These are phyloP conservation scores for Pythium scleroteichum DNA, from an alignment of 352 stramenopile genomes.

Conservation along the genomic window DNA sequence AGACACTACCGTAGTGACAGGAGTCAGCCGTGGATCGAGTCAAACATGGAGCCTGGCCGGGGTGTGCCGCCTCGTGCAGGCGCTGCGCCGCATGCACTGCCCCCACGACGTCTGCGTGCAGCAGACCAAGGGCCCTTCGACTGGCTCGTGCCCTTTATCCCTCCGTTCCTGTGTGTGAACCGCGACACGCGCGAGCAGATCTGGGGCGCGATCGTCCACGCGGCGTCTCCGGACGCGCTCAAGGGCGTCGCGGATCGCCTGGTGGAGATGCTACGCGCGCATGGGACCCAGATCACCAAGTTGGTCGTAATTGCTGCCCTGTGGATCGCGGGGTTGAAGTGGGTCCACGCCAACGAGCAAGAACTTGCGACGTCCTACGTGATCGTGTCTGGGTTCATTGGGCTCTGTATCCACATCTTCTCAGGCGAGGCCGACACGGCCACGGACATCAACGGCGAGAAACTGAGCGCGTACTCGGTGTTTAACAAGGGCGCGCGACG, in stretches of 20 bases:
- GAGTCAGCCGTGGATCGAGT: no score
- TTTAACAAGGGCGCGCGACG: slow-evolving; percentile 71
- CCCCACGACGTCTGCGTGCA: slow-evolving; percentile 17
- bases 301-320: slow-evolving; percentile 24
- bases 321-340: slow-evolving; percentile 52
- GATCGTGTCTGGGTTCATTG: slow-evolving; percentile 53
- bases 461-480: slow-evolving; percentile 80
- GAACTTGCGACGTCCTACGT: slow-evolving; percentile 70
- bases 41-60: not conserved
- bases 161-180: slow-evolving; percentile 77
- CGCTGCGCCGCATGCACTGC: slow-evolving; percentile 2
- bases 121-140: slow-evolving; percentile 45
- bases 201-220: slow-evolving; percentile 29
- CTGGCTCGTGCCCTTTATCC: slow-evolving; percentile 83
- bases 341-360: slow-evolving; percentile 42
- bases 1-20: no score
- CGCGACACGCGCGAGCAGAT: slow-evolving; percentile 64
- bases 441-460: slow-evolving; percentile 15
- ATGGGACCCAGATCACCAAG: slow-evolving; percentile 30
- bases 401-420: slow-evolving; percentile 43
- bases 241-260: slow-evolving; percentile 5
- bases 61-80: not conserved
- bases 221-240: slow-evolving; percentile 39
- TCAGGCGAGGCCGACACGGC: slow-evolving; percentile 15
- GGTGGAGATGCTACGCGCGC: slow-evolving; percentile 1